Evolutionary conservation across 331 rosid species (phyloP).

Genomic region (Malus hybrid): DNA sequence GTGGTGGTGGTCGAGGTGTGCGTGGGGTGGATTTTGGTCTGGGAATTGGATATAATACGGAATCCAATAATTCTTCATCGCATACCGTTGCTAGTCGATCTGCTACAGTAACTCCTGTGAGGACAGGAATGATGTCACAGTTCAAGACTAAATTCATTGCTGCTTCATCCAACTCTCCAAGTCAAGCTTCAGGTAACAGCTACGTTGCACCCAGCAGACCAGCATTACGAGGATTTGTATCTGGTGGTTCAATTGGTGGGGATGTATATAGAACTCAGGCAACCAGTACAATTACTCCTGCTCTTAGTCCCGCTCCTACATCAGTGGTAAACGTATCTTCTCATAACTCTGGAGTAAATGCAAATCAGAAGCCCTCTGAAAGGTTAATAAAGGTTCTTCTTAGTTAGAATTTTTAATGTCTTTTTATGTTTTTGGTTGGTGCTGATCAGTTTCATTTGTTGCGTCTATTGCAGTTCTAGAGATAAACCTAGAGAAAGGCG

Average conservation of each 20-base stretch:
- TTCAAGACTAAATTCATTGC: constrained; percentile 73
- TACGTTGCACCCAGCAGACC: constrained; percentile 46
- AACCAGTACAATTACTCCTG: constrained; percentile 31
- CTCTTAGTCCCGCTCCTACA: background rate
- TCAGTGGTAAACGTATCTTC: too few relatives aligned
- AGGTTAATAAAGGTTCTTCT: constrained; percentile 38
- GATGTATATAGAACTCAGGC: constrained; percentile 29
- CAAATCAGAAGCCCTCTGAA: constrained; percentile 42
- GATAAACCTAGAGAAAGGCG: constrained; percentile 73
- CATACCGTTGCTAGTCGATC: constrained; percentile 57
- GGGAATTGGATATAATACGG: constrained; percentile 82
- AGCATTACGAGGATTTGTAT: constrained; percentile 73
- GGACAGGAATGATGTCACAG: constrained; percentile 89
- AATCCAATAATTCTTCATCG: constrained; percentile 43
- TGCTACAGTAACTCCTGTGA: constrained; percentile 50
- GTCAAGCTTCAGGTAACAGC: constrained; percentile 37
- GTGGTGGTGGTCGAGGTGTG: constrained; percentile 59
- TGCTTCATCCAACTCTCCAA: constrained; percentile 58
- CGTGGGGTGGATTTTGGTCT: constrained; percentile 96
- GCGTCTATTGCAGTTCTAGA: constrained; percentile 48
- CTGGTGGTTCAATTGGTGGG: constrained; percentile 92
- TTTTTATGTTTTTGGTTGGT: background rate
- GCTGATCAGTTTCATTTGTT: constrained; percentile 29
- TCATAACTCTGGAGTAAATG: constrained; percentile 41
- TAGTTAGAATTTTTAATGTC: background rate